Percentiles rank a stretch among this genome's conserved stretches.
These are phyloP conservation scores for Fusarium tricinctum DNA, from an alignment of 2,329 filamentous ascomycete species.

Conservation along the genomic window DNA sequence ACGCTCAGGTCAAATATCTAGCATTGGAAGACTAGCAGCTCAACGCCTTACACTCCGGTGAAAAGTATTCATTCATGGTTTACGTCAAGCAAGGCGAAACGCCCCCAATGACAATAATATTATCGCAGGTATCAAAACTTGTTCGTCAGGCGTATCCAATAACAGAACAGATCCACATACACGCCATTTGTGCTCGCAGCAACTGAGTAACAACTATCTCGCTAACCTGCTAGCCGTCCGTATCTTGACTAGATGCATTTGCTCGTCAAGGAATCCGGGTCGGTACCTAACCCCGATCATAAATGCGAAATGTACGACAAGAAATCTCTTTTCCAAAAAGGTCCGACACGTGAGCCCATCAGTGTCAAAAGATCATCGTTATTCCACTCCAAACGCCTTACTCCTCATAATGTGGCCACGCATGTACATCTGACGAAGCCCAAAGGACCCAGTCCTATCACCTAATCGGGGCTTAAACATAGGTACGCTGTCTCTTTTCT, in stretches of 20 bases:
- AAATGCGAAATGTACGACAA: conserved; percentile 32
- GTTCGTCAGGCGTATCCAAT: conserved; percentile 39
- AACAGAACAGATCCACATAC: conserved; percentile 32
- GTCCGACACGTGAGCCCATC: conserved; percentile 20
- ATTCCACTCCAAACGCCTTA: conserved; percentile 46
- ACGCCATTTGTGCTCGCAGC: conserved; percentile 29
- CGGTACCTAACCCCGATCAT: conserved; percentile 35
- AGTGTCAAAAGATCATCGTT: conserved; percentile 22
- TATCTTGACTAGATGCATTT: conserved; percentile 31
- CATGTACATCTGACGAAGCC: conserved; percentile 35
- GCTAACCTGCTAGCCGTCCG: conserved; percentile 20
- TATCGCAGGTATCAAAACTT: conserved; percentile 50
- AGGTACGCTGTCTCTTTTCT: conserved; percentile 66
- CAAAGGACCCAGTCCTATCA: conserved; percentile 10
- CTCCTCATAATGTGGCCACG: conserved; percentile 42
- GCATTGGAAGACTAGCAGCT: background rate
- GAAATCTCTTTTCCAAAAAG: conserved; percentile 21
- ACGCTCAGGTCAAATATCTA: background rate
- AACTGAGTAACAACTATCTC: conserved; percentile 22
- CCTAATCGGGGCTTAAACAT: conserved; percentile 33
- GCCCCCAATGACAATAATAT: conserved; percentile 41
- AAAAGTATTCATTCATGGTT: no score
- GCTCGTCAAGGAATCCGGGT: conserved; percentile 30
- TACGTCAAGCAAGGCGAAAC: no score
- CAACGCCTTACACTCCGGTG: no score